Base-by-base conservation (phyloP, 2,329 filamentous ascomycete species). In the Botrytis tulipae region DNA sequence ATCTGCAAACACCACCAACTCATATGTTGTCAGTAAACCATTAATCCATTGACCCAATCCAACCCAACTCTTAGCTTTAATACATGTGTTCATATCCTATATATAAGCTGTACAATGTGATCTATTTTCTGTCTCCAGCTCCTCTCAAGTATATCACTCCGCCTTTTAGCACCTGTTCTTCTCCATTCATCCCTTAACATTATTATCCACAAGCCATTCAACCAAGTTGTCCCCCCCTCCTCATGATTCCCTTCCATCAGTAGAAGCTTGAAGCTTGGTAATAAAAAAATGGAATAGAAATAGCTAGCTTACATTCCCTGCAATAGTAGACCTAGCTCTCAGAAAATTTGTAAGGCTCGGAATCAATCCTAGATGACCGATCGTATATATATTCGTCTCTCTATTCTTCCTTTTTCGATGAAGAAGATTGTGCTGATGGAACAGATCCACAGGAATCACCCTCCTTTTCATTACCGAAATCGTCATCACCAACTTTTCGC, bases 311-410 rank as follows among this genome's bases (percentile, higher is more conserved):
- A 65, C 76, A 78, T 22, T 67, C 75, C 40, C 75, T 65, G 29
- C 75, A 76, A 59, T 78, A 77, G 61, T 79, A 80, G 1, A 79
- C 77, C 75, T 87, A 89, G n/a, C 84, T 81, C 62, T 85, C 84
- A 20, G 80, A 79, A 0, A 77, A 79, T 62, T 71, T 70, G 80
- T 86, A 85, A 4, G 86, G 86, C 8, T 82, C 79, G 67, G 82
- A 48, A 32, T 62, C 57, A 40, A 44, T 6, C 37, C 10, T 9
- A 44, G 57, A 60, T 18, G 29, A 18, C 37, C 46, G n/a, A 12
- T 18, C n/a, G 14, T 16, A 29, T 61, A 32, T 60, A 10, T 61
- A 10, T 22, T 46, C 40, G 35, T 51, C 29, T 48, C 12, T 62
- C 10, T 14, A 51, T 22, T 20, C 67, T 37, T 32, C 62, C 5